Evolutionary conservation across 73 alveolate species (phyloP), one percentile per base, ranked within the genome.

Genomic region (Symbiodinium natans): DNA sequence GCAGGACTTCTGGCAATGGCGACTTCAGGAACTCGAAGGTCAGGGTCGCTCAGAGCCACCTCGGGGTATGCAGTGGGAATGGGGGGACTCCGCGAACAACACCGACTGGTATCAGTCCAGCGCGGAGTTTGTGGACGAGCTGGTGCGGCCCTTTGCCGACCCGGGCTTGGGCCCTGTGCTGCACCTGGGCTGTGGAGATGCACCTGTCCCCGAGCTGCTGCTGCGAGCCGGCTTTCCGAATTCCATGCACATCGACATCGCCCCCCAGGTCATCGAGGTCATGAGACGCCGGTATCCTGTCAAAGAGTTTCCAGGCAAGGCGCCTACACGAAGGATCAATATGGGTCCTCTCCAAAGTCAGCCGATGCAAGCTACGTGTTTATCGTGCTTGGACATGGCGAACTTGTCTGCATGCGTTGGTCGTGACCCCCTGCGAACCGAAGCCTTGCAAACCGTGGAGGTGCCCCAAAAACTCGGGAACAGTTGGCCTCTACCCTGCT

Each of bases 101-200:
- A 86, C 94, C 31, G 94, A 86, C 39, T 86, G 94, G 94, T 86
- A 86, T 31, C 84, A 86, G n/a, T 77, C 94, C 63, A 42, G 82
- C 41, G 94, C 17, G 54, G 84, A 52, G 3, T 52, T 86, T 36
- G 94, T 86, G 4, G 83, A 86, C 13, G 94, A 86, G 41, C 27
- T 86, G 94, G 84, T 86, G 33, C 83, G 94, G 36, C 94, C 94
- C 84, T 86, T 52, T 41, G 94, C 94, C 52, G 94, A 86, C 36
- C 94, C 94, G 23, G 40, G 83, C 41, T 59, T 86, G 83, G 94
- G 94, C 3, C 94, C 94, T 8, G 94, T 86, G 41, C 59, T 86
- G 36, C 94, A 86, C 52, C 41, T 86, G 94, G 94, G 94, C 83
- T 86, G 94, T 34, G 94, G 94, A 77, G 94, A 86, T 86, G 94